These are phyloP conservation scores for Skeletonema grethae DNA, from an alignment of 108 stramenopile genomes.

Conservation along the genomic window DNA sequence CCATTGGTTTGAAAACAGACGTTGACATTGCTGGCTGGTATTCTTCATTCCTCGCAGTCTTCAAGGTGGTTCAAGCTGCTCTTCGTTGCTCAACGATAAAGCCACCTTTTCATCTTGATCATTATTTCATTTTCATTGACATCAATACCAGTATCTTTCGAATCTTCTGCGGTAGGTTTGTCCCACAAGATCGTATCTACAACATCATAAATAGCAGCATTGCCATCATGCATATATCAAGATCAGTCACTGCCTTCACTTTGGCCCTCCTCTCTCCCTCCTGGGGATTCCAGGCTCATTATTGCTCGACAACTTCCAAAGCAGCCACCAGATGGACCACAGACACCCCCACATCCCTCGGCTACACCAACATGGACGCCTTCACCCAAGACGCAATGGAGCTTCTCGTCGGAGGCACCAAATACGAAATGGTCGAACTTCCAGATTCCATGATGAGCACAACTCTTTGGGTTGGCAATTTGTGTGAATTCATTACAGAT, in stretches of 20 bases:
- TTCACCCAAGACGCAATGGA: conserved; percentile 63
- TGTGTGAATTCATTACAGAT: conserved; percentile 80
- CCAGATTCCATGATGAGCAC: conserved; percentile 82
- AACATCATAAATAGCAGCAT: neutral
- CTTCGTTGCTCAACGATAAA: too few relatives aligned
- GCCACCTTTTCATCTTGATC: too few relatives aligned
- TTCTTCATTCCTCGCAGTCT: too few relatives aligned
- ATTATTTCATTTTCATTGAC: neutral
- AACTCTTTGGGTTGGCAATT: conserved; percentile 79
- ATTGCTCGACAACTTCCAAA: neutral
- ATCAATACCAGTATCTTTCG: neutral
- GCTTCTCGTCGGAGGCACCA: conserved; percentile 66
- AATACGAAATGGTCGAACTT: conserved; percentile 79
- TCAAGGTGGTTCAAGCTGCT: too few relatives aligned
- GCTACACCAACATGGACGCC: conserved; percentile 48
- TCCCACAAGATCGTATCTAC: neutral
- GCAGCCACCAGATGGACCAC: neutral
- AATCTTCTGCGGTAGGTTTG: neutral
- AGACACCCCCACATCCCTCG: conserved; percentile 4
- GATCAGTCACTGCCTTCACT: conserved; percentile 8
- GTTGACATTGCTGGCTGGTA: too few relatives aligned
- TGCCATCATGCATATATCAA: conserved; percentile 4
- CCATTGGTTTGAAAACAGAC: too few relatives aligned
- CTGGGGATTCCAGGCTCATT: conserved; percentile 20
- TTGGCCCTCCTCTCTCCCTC: conserved; percentile 11